Conservation (phyloP, 495 filamentous ascomycete species). For the Penicillium verhagenii region DNA sequence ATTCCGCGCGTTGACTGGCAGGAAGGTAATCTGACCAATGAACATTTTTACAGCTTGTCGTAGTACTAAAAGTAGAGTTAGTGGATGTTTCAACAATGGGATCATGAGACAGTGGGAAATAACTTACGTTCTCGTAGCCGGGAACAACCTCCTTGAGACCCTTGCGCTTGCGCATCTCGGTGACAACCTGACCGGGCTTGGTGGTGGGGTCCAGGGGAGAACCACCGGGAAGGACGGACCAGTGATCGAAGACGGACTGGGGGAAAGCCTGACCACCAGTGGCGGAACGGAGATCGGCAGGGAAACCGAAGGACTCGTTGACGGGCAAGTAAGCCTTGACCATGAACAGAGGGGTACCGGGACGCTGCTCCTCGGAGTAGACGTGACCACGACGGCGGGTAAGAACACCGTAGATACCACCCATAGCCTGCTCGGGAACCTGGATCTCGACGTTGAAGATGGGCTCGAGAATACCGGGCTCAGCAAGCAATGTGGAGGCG, state of each 20-base stretch:
- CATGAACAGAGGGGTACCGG: slow-evolving; percentile 98
- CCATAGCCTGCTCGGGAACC: slow-evolving; percentile 98
- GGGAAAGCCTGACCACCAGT: slow-evolving; percentile 99
- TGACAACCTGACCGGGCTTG: slow-evolving; percentile 82
- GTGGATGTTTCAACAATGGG: slow-evolving; percentile 26
- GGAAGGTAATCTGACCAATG: slow-evolving; percentile 33
- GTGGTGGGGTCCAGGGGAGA: slow-evolving; percentile 82
- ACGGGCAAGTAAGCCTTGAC: slow-evolving; percentile 99
- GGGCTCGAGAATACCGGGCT: slow-evolving; percentile 89
- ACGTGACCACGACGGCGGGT: slow-evolving; percentile 98
- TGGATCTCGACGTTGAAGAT: slow-evolving; percentile 99
- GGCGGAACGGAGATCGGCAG: slow-evolving; percentile 86
- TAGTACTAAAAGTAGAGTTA: slow-evolving; percentile 79
- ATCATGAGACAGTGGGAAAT: not conserved
- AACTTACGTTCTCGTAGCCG: slow-evolving; percentile 88
- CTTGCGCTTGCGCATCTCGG: slow-evolving; percentile 96
- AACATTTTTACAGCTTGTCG: slow-evolving; percentile 86
- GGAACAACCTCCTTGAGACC: slow-evolving; percentile 96
- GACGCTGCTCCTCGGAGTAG: slow-evolving; percentile 96
- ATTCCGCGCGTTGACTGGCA: slow-evolving; percentile 37
- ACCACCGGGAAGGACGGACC: slow-evolving; percentile 91
- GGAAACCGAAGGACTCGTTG: slow-evolving; percentile 99
- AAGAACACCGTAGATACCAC: slow-evolving; percentile 99
- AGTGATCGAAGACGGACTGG: slow-evolving; percentile 98
- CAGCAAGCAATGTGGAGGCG: slow-evolving; percentile 85